Evolutionary conservation across 257 asterid genomes (phyloP), one percentile per base, ranked within the genome.

Genomic region (Voacanga thouarsii): DNA sequence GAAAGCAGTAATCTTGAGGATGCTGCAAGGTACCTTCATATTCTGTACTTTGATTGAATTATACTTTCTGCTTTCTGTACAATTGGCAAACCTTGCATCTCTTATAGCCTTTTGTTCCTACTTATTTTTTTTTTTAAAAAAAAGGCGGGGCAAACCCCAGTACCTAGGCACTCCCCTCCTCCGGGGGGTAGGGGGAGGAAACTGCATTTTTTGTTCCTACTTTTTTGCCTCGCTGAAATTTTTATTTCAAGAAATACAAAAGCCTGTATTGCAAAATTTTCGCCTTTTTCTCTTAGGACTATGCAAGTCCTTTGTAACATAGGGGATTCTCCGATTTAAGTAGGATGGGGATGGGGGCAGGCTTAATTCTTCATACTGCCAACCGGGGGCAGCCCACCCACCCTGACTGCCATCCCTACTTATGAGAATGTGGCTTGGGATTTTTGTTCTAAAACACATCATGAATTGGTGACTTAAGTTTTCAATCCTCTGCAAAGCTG

Each of bases 1-100:
- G 93, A 91, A 83, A 84, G 69, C 86, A 91, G 93, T 86, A 90
- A 90, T 84, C 96, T 93, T 56, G 98, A 89, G 87, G 98, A 91
- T 86, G 98, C 96, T 64, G 96, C 89, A 41, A 93, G 97, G 98
- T 93, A 86, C 60, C 67, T 82, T 12, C 64, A 26, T 53, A 60
- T 33, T 30, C 53, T 69, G 53, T 28, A 18, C 19, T 82, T 71
- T n/a, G 12, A 49, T 44, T 50, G 55, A 59, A 26, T 56, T 74
- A 15, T 47, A 28, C 59, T 9, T 61, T 3, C 79, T 45, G 44
- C 66, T 73, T 26, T 61, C 53, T 16, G 7, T 45, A 28, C 21
- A 60, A 75, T 60, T 75, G 16, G 14, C 45, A 15, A 28, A 11
- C 55, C 12, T 7, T 75, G 71, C 49, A 23, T 43, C 30, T 15